A percentile compares a stretch with the other conserved stretches of the same genome.
These are phyloP conservation scores for Leucogyrophana mollusca DNA, from an alignment of 768 basidiomycete species.

Conservation along the genomic window DNA sequence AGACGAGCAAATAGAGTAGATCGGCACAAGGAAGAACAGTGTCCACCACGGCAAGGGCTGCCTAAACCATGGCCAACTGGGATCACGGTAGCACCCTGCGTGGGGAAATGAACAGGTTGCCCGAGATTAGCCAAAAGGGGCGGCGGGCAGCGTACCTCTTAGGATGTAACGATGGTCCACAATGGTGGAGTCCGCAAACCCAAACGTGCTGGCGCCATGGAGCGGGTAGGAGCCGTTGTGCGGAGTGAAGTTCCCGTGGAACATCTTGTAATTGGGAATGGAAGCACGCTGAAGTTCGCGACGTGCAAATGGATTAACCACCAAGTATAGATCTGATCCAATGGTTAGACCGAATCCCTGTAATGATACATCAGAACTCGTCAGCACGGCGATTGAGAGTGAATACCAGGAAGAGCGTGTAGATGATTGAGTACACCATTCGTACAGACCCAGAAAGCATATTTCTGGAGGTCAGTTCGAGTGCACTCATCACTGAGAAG, in stretches of 20 bases:
- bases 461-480: conserved; percentile 80
- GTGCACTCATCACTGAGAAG: conserved; percentile 73
- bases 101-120: conserved; percentile 23
- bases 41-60: conserved; percentile 83
- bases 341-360: conserved; percentile 85
- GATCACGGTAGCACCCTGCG: conserved; percentile 73
- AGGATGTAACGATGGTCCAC: conserved; percentile 28
- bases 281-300: conserved; percentile 29
- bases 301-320: conserved; percentile 61
- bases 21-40: conserved; percentile 72
- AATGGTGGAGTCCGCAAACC: conserved; percentile 37
- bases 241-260: conserved; percentile 54
- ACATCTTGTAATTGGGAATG: conserved; percentile 38
- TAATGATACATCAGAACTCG: conserved; percentile 3
- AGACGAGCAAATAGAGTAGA: conserved; percentile 73
- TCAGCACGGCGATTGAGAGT: neutral
- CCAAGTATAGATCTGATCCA: conserved; percentile 77
- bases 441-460: conserved; percentile 80
- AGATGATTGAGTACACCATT: conserved; percentile 84
- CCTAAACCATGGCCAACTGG: conserved; percentile 73
- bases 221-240: conserved; percentile 45
- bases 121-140: too few relatives aligned
- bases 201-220: conserved; percentile 44
- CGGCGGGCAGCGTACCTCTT: conserved; percentile 28
- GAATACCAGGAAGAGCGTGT: conserved; percentile 71